Conservation (phyloP, 331 rosid genomes). For the Rhamnella rubrinervis region DNA sequence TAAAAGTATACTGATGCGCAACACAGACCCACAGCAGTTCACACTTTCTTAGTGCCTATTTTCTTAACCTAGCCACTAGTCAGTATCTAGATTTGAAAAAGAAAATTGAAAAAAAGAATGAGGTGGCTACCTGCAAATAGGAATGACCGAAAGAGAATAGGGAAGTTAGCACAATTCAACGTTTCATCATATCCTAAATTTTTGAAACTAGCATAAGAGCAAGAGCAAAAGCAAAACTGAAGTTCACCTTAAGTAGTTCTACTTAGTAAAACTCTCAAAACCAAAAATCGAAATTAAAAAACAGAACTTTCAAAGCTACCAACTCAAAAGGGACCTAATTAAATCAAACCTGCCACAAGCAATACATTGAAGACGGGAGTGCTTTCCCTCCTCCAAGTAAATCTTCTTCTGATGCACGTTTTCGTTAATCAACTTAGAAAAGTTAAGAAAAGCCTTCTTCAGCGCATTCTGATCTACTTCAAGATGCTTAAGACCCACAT, state of each 20-base stretch:
- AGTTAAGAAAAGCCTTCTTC: conserved; percentile 70
- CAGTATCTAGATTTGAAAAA: too few species aligned
- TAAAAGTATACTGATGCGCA: background rate
- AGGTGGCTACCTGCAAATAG: too few species aligned
- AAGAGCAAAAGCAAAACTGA: background rate
- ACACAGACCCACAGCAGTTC: conserved; percentile 5
- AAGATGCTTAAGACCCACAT: conserved; percentile 36
- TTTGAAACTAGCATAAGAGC: background rate
- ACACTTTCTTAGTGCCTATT: too few species aligned
- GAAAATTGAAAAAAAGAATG: too few species aligned
- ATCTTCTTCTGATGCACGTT: conserved; percentile 55
- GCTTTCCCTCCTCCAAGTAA: conserved; percentile 77
- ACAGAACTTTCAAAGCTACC: conserved; percentile 8
- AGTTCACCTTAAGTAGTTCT: background rate
- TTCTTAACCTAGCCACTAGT: too few species aligned
- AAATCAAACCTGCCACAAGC: conserved; percentile 84
- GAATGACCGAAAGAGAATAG: too few species aligned
- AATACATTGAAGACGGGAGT: conserved; percentile 68
- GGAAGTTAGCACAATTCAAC: too few species aligned
- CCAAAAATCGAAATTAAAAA: background rate
- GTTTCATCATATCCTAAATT: background rate
- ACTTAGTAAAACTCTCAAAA: background rate
- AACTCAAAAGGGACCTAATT: conserved; percentile 8
- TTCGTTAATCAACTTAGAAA: conserved; percentile 62
- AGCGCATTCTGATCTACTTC: conserved; percentile 69